Base-by-base conservation (phyloP, 768 basidiomycete genomes). In the Suillus tomentosus region DNA sequence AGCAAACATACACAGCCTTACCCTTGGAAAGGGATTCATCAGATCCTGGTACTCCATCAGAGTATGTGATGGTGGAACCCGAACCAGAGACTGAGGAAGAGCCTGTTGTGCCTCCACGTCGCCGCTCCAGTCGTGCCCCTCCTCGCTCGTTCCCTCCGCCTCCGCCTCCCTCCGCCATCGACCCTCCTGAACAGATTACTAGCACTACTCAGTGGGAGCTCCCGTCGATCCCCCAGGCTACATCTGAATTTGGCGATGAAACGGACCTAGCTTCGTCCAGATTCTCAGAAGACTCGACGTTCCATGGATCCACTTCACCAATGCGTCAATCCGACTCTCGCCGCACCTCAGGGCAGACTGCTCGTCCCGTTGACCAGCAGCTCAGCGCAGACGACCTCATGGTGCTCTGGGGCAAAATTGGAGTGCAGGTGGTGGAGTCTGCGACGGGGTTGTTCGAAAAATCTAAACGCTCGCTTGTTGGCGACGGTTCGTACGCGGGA, bases 401-500 rank as follows among this genome's bases (percentile, higher is more conserved):
- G 67, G 79, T 81, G 2, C 75, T 93, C 5, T 90, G 90, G 84
- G 85, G 85, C 5, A 85, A 87, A 36, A 86, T 92, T 1, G 95
- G 95, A 13, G 85, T 87, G 4, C 87, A 87, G 63, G 82, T 96
- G 3, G 84, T 86, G 70, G 87, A 92, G 67, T 81, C 84, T 0
- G 94, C 95, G 1, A 82, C 84, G 17, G 76, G 79, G 47, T 72
- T 95, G 60, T 84, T 82, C 66, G 90, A 91, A 42, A 88, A 89
- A 68, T 93, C 92, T 45, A 94, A 90, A 78, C 89, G 85, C 75
- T 72, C 82, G 9, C 80, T 94, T 47, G 83, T 95, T 36, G 95
- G 93, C 6, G 94, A 96, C 70, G 95, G 95, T 13, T 88, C 91
- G 51, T 89, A 91, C 63, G 79, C 82, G 3, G 94, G 94, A 3